Base-by-base conservation (phyloP, 371 early-diverging fungal species). In the Rhizopus stolonifer region DNA sequence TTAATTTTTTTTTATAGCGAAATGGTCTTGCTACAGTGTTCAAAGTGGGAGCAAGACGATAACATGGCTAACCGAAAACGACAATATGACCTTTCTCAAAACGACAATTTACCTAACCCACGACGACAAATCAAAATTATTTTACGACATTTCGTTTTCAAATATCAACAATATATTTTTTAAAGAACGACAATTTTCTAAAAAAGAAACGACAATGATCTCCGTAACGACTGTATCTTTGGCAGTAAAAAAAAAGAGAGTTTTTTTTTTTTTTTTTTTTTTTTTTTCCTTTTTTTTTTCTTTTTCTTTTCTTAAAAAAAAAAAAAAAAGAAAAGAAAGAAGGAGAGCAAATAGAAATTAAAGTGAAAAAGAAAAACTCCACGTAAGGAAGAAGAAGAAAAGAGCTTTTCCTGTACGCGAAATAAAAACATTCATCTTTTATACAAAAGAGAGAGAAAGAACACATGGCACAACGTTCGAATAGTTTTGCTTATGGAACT, bases 401-500 rank as follows among this genome's bases (percentile, higher is more conserved):
- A n/a, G n/a, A n/a, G n/a, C n/a, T n/a, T n/a, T n/a, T n/a, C n/a
- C n/a, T n/a, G n/a, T n/a, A n/a, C n/a, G n/a, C n/a, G n/a, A n/a
- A n/a, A n/a, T n/a, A n/a, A n/a, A n/a, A n/a, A n/a, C n/a, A n/a
- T n/a, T n/a, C n/a, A 11, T 9, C 29, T 29, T 29, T 29, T 36
- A 14, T 36, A 36, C 4, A 14, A 36, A 14, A 36, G 36, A 29
- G 9, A 6, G 9, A 29, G 29, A 50, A 50, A n/a, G 54, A 47
- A 23, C 25, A 42, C n/a, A 55, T 64, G 33, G 59, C 69, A 14
- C 69, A 69, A 25, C 58, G 65, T 19, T 69, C 69, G 2, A 65
- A 57, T 36, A 65, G 62, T 26, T 61, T 69, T 54, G 64, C 69
- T 6, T 68, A 68, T 31, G 69, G 69, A 11, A 46, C 55, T 7